Percentiles rank a stretch among this genome's conserved stretches.
These are phyloP conservation scores for Cladophialophora chaetospira DNA, from an alignment of 2,329 filamentous ascomycete genomes.

Conservation along the genomic window DNA sequence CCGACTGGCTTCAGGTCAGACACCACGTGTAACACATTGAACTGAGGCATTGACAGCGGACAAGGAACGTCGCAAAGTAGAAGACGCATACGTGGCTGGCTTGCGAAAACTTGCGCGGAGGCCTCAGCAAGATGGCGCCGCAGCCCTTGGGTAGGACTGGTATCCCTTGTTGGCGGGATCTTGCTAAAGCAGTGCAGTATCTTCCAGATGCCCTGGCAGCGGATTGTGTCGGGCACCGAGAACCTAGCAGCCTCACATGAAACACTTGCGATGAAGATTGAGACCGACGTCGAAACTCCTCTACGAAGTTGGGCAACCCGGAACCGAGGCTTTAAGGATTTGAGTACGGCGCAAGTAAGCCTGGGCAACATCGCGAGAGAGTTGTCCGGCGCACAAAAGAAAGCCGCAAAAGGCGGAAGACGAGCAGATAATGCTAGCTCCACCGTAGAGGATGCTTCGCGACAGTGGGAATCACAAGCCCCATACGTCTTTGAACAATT, in stretches of 20 bases:
- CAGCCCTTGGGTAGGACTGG: constrained; percentile 77
- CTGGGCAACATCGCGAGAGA: constrained; percentile 79
- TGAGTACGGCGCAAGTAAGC: constrained; percentile 80
- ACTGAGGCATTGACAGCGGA: constrained; percentile 21
- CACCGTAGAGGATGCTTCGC: constrained; percentile 73
- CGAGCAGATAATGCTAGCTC: constrained; percentile 69
- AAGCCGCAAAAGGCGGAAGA: constrained; percentile 79
- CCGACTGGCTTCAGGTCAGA: constrained; percentile 91
- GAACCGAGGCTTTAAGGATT: constrained; percentile 75
- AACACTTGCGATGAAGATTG: constrained; percentile 76
- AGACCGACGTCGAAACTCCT: constrained; percentile 82
- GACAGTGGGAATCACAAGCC: constrained; percentile 91
- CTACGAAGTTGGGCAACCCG: constrained; percentile 72
- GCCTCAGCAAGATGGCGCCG: constrained; percentile 71
- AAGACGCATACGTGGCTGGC: constrained; percentile 83
- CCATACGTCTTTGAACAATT: constrained; percentile 93
- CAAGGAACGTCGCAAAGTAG: constrained; percentile 88
- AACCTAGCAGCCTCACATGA: constrained; percentile 82
- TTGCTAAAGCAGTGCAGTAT: constrained; percentile 58
- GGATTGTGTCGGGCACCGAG: constrained; percentile 77
- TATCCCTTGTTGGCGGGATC: background rate
- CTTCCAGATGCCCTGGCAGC: constrained; percentile 88
- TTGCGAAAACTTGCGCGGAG: constrained; percentile 78
- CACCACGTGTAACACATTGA: constrained; percentile 10
- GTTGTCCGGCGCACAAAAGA: constrained; percentile 79